Base-by-base conservation (phyloP, 208 protist species). In the Leptomonas seymouri region DNA sequence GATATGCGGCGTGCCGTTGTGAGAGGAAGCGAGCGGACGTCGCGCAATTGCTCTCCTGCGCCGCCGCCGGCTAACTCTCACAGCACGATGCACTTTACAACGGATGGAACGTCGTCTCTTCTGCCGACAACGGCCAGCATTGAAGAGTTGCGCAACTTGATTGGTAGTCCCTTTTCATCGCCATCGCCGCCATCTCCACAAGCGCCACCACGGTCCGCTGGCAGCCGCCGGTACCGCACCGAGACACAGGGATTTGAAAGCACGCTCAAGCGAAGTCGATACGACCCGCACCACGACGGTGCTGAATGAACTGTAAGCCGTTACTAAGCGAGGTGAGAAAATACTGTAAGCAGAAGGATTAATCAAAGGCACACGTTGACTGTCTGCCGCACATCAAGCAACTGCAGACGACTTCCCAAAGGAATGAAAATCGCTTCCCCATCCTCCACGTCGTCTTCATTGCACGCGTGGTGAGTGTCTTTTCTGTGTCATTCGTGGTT, bases 131-230 rank as follows among this genome's bases (percentile, higher is more conserved):
- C 54, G 18, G 64, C 58, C 12, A 77, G 64, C 42, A 71, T 77
- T 45, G 71, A 77, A 25, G 71, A 77, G 46, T 46, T 77, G 58
- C 71, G 64, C 5, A 48, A 71, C 20, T 34, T 77, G 16, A 77
- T 77, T 15, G 64, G 64, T 6, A 58, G 56, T 21, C 42, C 70
- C 54, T 55, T 61, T 25, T 25, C 27, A 36, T 3, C 64, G 6
- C 54, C 59, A 39, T n/a, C n/a, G 7, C 34, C 34, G 34, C 34
- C 34, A 9, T 9, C 9, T 39, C 34, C 34, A 39, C 34, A 39
- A 9, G 34, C 9, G 9, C 34, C 34, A 39, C 34, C 34, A 36
- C 56, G 14, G 31, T 15, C 15, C 20, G 18, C 15, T 31, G 41
- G 36, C 12, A 41, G 27, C 2, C 48, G 56, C 28, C 56, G 34